Percentiles rank a stretch among this genome's conserved stretches.
phyloP scores from a whole-genome alignment of 805 yeast species.

The Yarrowia bubula region DNA sequence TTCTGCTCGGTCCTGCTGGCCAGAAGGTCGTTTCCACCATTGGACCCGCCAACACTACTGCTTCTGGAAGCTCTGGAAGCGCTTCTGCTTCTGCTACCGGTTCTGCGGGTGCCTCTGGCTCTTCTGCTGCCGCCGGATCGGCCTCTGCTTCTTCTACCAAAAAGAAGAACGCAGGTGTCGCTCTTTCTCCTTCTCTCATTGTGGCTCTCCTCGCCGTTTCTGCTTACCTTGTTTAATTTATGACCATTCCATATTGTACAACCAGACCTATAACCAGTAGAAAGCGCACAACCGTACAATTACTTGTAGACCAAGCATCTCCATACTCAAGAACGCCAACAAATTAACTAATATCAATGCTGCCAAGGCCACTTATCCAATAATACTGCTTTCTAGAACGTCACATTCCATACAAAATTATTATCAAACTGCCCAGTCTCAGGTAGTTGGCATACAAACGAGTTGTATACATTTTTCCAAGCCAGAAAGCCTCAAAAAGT shows the following conservation, averaged over 20 bases:
- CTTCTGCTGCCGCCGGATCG: not conserved
- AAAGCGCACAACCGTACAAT: no score
- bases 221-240: not conserved
- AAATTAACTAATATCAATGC: no score
- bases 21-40: not conserved
- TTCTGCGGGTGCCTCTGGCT: not conserved
- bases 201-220: not conserved
- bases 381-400: no score
- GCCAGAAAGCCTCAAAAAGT: no score
- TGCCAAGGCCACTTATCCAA: no score
- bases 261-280: not conserved
- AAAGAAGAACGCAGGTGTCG: constrained; percentile 3
- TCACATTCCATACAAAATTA: no score
- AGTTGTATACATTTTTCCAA: no score
- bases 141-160: not conserved
- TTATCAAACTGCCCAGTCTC: no score
- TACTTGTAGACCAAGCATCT: no score
- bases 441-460: no score
- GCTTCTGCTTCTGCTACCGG: not conserved
- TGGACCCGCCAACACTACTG: constrained; percentile 1
- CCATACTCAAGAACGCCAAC: no score
- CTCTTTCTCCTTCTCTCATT: not conserved
- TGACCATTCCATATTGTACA: not conserved
- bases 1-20: constrained; percentile 14
- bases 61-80: not conserved